Evolutionary conservation across 805 yeast species (phyloP), one percentile per base, ranked within the genome.

Genomic region (Candida piceae): DNA sequence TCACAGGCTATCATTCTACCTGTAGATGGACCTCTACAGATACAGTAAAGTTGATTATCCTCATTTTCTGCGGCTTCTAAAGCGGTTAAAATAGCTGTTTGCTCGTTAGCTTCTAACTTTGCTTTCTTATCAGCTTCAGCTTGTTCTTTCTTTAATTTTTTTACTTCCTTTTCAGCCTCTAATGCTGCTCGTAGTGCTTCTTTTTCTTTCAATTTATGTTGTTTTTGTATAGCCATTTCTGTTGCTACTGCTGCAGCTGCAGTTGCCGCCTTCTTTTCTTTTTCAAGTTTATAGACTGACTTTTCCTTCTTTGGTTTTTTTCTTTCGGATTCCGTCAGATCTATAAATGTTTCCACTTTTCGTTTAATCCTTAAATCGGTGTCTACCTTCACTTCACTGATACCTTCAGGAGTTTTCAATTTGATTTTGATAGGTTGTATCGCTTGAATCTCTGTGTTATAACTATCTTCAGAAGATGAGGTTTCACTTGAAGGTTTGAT

Each of bases 1-100:
- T 90, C 98, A 63, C 98, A 90, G 0, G 93, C 97, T 47, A 90
- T 86, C 98, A 90, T 90, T 51, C 81, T 86, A 17, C 98, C 98
- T 50, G 65, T 69, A 1, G 77, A 69, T 2, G 69, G 71, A n/a
- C 72, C 68, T 30, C 65, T 63, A 48, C 81, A 75, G 49, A 67
- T 64, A 52, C 81, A 75, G 50, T 72, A 75, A 19, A 34, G 30
- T 29, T 42, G 54, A 26, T 47, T 44, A 1, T 39, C 50, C n/a
- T 41, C 43, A 10, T 37, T 41, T 9, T 42, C 49, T 12, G 40
- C 51, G 7, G 42, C n/a, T n/a, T n/a, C n/a, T n/a, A n/a, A n/a
- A n/a, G n/a, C n/a, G n/a, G n/a, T n/a, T n/a, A n/a, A n/a, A n/a
- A n/a, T n/a, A n/a, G n/a, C n/a, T n/a, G n/a, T n/a, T n/a, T n/a